These are phyloP conservation scores for Eucalyptus sideroxylon DNA, from an alignment of 345 rosid genomes.

Conservation along the genomic window DNA sequence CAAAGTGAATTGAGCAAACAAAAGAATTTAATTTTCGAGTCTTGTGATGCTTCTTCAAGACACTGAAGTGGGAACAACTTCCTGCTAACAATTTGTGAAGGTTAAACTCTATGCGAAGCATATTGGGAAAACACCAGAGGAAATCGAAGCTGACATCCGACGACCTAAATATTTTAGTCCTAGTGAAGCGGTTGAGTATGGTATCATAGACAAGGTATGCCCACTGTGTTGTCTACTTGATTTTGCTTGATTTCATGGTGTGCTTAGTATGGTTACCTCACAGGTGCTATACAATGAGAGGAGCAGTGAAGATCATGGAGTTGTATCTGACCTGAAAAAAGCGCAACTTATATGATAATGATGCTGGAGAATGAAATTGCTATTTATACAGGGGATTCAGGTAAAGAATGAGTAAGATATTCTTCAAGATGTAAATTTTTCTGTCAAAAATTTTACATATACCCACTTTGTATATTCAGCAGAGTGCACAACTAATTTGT, in stretches of 20 bases:
- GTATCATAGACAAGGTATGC: conserved; percentile 83
- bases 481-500: neutral
- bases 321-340: conserved; percentile 46
- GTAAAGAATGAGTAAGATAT: neutral
- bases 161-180: conserved; percentile 84
- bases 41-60: neutral
- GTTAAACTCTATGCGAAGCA: conserved; percentile 66
- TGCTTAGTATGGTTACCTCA: neutral
- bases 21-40: neutral
- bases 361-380: neutral
- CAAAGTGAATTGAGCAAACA: neutral
- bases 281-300: conserved; percentile 81
- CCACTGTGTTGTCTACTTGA: neutral
- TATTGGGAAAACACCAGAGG: conserved; percentile 58
- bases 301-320: conserved; percentile 50
- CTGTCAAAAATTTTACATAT: neutral
- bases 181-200: conserved; percentile 76
- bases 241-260: neutral
- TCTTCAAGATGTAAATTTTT: neutral
- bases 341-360: conserved; percentile 32
- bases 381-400: neutral
- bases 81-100: conserved; percentile 8
- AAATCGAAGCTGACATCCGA: conserved; percentile 74
- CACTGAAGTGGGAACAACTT: neutral
- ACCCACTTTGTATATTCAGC: neutral